These are phyloP conservation scores for Coemansia sp. DNA, from an alignment of 192 early-diverging fungal genomes.

Conservation along the genomic window DNA sequence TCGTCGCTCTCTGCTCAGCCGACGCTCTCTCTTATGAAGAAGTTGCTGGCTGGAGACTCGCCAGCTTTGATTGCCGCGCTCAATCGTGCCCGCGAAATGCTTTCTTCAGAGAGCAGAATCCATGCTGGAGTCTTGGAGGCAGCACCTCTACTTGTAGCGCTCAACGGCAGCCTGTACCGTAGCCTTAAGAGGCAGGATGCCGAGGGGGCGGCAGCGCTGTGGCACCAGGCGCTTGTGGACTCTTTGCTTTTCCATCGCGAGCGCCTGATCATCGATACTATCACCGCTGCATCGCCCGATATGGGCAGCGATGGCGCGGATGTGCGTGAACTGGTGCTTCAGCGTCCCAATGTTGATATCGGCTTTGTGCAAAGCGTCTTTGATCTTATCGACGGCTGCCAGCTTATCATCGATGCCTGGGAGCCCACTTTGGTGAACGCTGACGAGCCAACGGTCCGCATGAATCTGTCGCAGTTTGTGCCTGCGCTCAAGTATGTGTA, in stretches of 20 bases:
- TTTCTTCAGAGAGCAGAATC: constrained; percentile 8
- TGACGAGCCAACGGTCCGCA: neutral
- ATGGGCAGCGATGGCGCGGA: neutral
- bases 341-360: constrained; percentile 30
- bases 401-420: constrained; percentile 12
- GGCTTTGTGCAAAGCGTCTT: constrained; percentile 18
- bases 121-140: neutral
- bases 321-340: constrained; percentile 27
- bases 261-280: constrained; percentile 5
- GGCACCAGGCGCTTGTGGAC: constrained; percentile 25
- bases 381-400: constrained; percentile 30
- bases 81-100: constrained; percentile 9
- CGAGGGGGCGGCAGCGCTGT: constrained; percentile 4
- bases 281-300: neutral
- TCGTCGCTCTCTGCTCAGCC: neutral
- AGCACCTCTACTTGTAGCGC: constrained; percentile 12
- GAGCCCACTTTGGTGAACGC: neutral
- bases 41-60: neutral
- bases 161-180: constrained; percentile 19
- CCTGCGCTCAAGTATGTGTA: constrained; percentile 9
- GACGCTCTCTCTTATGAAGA: no score
- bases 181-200: constrained; percentile 5
- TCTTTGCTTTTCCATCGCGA: constrained; percentile 32
- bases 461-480: constrained; percentile 5
- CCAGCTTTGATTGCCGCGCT: constrained; percentile 5